phyloP scores from a whole-genome alignment of 2,329 filamentous ascomycete genomes.

The Fusarium avenaceum region DNA sequence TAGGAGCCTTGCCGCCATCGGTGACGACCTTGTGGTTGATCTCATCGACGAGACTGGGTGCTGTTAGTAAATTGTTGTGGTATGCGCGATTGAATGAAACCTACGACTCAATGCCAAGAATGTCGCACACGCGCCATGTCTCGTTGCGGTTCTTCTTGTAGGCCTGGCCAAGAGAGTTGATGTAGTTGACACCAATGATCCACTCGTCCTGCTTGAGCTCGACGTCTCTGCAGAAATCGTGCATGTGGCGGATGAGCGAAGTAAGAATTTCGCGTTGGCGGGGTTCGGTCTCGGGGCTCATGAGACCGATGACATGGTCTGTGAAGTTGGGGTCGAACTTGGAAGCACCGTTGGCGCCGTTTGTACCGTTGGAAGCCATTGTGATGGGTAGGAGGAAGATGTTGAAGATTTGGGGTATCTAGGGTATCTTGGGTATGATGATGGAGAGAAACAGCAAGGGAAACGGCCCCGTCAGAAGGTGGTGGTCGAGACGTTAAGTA shows the following conservation, averaged over 20 bases:
- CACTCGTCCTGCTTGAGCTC: slow-evolving; percentile 83
- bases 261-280: slow-evolving; percentile 74
- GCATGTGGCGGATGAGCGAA: slow-evolving; percentile 77
- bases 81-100: slow-evolving; percentile 50
- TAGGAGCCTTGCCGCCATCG: slow-evolving; percentile 72
- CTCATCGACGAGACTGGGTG: slow-evolving; percentile 56
- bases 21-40: slow-evolving; percentile 75
- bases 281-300: slow-evolving; percentile 76
- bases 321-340: slow-evolving; percentile 84
- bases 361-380: slow-evolving; percentile 43
- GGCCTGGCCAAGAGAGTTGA: slow-evolving; percentile 80
- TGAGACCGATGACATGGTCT: slow-evolving; percentile 77
- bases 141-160: slow-evolving; percentile 79
- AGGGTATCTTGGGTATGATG: not conserved
- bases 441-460: not conserved
- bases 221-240: slow-evolving; percentile 83
- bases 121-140: slow-evolving; percentile 78
- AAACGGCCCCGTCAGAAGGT: not conserved
- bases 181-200: slow-evolving; percentile 79
- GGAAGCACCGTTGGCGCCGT: slow-evolving; percentile 32
- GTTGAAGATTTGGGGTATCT: slow-evolving; percentile 19
- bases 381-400: not conserved
- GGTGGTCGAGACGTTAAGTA: slow-evolving; percentile 26
- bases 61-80: not conserved
- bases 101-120: slow-evolving; percentile 80